Evolutionary conservation across 2,329 filamentous ascomycete species (phyloP).

Genomic region (Aschersonia sp.): DNA sequence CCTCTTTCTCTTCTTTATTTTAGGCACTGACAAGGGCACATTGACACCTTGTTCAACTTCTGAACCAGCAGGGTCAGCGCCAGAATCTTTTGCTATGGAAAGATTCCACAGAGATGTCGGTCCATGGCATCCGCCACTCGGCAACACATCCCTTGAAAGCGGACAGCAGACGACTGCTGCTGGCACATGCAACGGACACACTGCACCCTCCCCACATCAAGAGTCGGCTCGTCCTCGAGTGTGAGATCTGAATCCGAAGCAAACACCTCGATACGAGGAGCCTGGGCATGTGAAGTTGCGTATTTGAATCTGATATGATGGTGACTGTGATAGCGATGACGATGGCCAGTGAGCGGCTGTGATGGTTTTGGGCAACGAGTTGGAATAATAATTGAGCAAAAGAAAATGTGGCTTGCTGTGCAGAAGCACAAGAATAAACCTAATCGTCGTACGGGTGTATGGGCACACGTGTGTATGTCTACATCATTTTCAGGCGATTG

Average conservation of each 20-base stretch:
- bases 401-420: too few relatives aligned
- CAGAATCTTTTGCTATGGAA: slow-evolving; percentile 1
- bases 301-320: too few relatives aligned
- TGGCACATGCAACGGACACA: background rate
- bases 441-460: too few relatives aligned
- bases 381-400: too few relatives aligned
- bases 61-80: background rate
- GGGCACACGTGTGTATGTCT: too few relatives aligned
- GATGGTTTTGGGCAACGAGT: too few relatives aligned
- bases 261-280: too few relatives aligned
- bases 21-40: background rate
- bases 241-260: background rate
- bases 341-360: too few relatives aligned
- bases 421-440: too few relatives aligned
- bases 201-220: background rate
- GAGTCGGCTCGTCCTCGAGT: background rate
- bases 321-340: too few relatives aligned
- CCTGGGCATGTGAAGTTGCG: too few relatives aligned
- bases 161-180: background rate
- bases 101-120: slow-evolving; percentile 2
- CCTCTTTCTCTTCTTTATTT: background rate
- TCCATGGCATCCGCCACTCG: slow-evolving; percentile 2
- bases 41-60: background rate
- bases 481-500: too few relatives aligned
- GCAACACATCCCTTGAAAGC: background rate